Percentiles rank a stretch among this genome's conserved stretches.
Conservation (phyloP, 192 early-diverging fungal genomes). For the Funneliformis mosseae region DNA sequence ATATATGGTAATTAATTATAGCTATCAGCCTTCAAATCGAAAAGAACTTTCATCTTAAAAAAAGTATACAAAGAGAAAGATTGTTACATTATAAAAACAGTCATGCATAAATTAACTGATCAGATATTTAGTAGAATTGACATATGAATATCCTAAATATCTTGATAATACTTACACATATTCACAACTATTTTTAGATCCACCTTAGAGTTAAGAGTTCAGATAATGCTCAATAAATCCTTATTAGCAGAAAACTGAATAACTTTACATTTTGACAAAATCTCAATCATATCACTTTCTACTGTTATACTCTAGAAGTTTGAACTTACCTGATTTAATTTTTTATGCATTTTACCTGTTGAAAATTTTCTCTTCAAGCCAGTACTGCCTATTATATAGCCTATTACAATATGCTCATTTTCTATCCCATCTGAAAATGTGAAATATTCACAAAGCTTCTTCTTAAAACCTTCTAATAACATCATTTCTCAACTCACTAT, state of each 20-base stretch:
- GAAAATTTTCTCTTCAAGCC: too few species aligned
- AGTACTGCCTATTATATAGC: neutral
- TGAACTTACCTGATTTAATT: too few species aligned
- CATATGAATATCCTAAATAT: neutral
- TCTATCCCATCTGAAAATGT: neutral
- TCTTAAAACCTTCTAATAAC: neutral
- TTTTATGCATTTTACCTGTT: too few species aligned
- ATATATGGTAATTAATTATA: neutral
- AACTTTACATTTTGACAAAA: too few species aligned
- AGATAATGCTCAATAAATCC: neutral
- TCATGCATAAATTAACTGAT: too few species aligned
- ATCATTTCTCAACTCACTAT: neutral
- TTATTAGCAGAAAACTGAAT: neutral
- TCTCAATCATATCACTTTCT: too few species aligned
- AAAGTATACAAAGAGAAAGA: too few species aligned
- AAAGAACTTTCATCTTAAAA: too few species aligned
- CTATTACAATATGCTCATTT: neutral
- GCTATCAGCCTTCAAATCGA: neutral
- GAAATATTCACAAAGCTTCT: too few species aligned
- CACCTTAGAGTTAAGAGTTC: neutral
- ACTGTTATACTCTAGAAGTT: too few species aligned
- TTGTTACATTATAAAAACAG: neutral
- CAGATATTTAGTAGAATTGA: neutral
- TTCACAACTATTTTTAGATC: neutral
- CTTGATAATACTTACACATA: neutral